Conservation (phyloP, 305 asterid genomes). For the Ilex paraguariensis region DNA sequence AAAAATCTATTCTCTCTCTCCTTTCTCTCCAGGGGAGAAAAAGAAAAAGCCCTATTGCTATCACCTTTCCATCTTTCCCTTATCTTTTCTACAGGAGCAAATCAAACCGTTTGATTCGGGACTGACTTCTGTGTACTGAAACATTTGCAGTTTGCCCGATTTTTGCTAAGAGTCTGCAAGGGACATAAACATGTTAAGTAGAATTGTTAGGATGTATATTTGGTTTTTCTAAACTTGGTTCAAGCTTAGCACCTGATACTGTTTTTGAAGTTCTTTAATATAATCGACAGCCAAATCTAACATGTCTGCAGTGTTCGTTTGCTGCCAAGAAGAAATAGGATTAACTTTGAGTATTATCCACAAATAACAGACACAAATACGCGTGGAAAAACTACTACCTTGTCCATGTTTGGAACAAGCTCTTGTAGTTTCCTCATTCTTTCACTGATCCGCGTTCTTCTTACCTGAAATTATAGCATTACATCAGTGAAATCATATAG, state of each 20-base stretch:
- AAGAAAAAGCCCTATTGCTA: too few relatives aligned
- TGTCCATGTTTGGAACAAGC: constrained; percentile 92
- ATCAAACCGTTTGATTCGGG: constrained; percentile 24
- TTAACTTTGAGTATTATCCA: neutral
- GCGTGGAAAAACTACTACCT: constrained; percentile 26
- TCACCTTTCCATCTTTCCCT: too few relatives aligned
- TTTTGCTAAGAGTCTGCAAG: constrained; percentile 49
- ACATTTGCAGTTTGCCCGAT: constrained; percentile 64
- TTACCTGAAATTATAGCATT: constrained; percentile 37
- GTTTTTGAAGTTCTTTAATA: constrained; percentile 70
- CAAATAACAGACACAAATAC: neutral
- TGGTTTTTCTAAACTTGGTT: neutral
- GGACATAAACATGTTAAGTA: neutral
- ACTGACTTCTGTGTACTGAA: constrained; percentile 30
- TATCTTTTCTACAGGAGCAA: constrained; percentile 10
- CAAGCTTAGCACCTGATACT: constrained; percentile 50
- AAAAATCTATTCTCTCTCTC: too few relatives aligned
- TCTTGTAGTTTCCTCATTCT: constrained; percentile 91
- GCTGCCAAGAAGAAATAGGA: constrained; percentile 39
- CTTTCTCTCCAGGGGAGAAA: too few relatives aligned
- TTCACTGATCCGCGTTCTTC: constrained; percentile 87
- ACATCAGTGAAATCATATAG: too few relatives aligned
- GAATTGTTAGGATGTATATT: neutral
- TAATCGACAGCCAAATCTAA: constrained; percentile 84
- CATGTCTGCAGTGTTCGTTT: constrained; percentile 92